A percentile compares a stretch with the other conserved stretches of the same genome.
These are phyloP conservation scores for Pythium vanterpoolii DNA, from an alignment of 352 stramenopile species.

Conservation along the genomic window DNA sequence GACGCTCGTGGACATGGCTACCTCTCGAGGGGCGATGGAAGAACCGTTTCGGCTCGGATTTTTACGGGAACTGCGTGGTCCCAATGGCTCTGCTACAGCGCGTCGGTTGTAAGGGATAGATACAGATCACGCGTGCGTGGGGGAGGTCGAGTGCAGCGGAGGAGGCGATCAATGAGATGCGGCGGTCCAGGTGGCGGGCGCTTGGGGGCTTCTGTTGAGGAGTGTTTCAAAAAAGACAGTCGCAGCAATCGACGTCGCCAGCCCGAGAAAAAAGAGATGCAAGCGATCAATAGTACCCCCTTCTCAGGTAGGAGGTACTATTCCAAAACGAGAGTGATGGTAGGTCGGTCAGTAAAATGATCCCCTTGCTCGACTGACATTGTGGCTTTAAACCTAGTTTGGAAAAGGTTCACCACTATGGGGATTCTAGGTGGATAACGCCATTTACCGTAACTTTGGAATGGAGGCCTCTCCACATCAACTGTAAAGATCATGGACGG, in stretches of 20 bases:
- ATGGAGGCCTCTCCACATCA: too few species aligned
- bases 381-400: too few species aligned
- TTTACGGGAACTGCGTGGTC: not conserved
- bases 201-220: constrained; percentile 19
- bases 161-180: not conserved
- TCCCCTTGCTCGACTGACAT: not conserved
- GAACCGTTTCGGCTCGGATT: constrained; percentile 4
- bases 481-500: too few species aligned
- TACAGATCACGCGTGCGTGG: not conserved
- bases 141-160: not conserved
- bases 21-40: not conserved
- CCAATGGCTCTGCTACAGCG: not conserved
- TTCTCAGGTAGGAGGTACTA: not conserved
- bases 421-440: too few species aligned
- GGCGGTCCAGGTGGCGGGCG: too few species aligned
- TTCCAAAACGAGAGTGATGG: not conserved
- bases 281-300: not conserved
- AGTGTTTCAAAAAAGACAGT: constrained; percentile 25
- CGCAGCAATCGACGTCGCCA: constrained; percentile 12
- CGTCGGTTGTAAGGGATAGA: not conserved
- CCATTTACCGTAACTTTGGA: too few species aligned
- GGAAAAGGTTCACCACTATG: too few species aligned
- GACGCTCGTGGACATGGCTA: constrained; percentile 20
- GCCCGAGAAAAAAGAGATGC: not conserved
- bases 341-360: not conserved